These are phyloP conservation scores for Pythium coloratum DNA, from an alignment of 352 stramenopile genomes.

Conservation along the genomic window DNA sequence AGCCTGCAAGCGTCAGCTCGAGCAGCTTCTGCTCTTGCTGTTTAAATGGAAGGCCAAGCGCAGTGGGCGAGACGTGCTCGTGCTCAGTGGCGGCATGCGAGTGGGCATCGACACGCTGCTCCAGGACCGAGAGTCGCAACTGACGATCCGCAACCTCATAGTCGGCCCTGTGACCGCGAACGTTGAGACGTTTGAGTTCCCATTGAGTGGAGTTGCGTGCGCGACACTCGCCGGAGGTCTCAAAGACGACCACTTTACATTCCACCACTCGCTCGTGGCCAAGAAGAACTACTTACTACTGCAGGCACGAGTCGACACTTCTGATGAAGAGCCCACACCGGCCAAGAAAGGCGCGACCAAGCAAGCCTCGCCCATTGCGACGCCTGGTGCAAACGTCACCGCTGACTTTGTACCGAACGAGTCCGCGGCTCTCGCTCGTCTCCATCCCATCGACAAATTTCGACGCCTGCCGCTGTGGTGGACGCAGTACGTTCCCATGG, in stretches of 20 bases:
- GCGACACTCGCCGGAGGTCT: slow-evolving; percentile 38
- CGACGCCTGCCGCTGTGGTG: slow-evolving; percentile 58
- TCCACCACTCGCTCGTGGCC: slow-evolving; percentile 39
- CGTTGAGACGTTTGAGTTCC: slow-evolving; percentile 53
- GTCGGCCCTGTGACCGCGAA: slow-evolving; percentile 57
- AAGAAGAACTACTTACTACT: slow-evolving; percentile 67
- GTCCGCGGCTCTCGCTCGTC: slow-evolving; percentile 7
- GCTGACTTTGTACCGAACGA: slow-evolving; percentile 54
- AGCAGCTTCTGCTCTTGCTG: slow-evolving; percentile 65
- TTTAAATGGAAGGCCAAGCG: slow-evolving; percentile 81
- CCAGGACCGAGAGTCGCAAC: slow-evolving; percentile 40
- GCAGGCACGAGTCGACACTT: slow-evolving; percentile 28
- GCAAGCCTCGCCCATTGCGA: neutral
- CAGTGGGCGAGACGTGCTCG: slow-evolving; percentile 59
- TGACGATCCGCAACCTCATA: slow-evolving; percentile 61
- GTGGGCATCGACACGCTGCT: slow-evolving; percentile 67
- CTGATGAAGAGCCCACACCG: slow-evolving; percentile 7
- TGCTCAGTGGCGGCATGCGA: slow-evolving; percentile 69
- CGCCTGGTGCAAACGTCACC: slow-evolving; percentile 34
- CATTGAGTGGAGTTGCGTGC: slow-evolving; percentile 48
- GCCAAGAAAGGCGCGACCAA: slow-evolving; percentile 1
- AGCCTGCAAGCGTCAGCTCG: slow-evolving; percentile 59
- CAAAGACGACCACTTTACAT: slow-evolving; percentile 62
- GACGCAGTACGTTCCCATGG: slow-evolving; percentile 59
- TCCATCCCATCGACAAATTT: slow-evolving; percentile 43